Base-by-base conservation (phyloP, 345 rosid genomes). In the Salix udensis region DNA sequence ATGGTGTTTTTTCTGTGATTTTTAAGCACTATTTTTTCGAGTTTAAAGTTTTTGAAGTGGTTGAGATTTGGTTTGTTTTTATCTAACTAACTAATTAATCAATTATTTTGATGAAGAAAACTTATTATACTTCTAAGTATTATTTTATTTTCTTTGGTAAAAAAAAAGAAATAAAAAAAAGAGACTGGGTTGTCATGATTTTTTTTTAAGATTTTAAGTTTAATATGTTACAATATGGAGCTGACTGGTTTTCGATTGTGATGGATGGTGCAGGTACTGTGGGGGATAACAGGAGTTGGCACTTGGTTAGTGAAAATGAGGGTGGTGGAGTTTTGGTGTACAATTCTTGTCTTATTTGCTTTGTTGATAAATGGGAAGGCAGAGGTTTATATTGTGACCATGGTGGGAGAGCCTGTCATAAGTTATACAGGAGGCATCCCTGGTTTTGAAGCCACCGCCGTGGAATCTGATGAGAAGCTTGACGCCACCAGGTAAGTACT, bases 381-480 rank as follows among this genome's bases (percentile, higher is more conserved):
- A 18, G 97, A 96, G 80, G 82, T 92, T 82, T 96, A 92, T 83
- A 87, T 96, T 21, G 97, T 90, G 70, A 91, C 89, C 6, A 76
- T 96, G 78, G 97, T 92, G 70, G 99, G 94, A 78, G 99, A 96
- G 81, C 98, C 99, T 67, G 85, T 92, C 64, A 81, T 92, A 74
- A 92, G 95, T 85, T 96, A 96, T 40, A 81, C 48, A 79, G 99
- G 99, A 72, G 97, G 97, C 40, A 86, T 88, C 46, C 89, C 91
- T 74, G 99, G 98, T 71, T 91, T 91, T 78, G 94, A 87, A 87
- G 95, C 99, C 68, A 94, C 97, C 30, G 97, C 95, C 11, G 88
- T 92, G 13, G 94, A 94, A 73, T 87, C 97, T 26, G 96, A 90
- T 82, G 98, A 92, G 86, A 90, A 82, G 87, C 88, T 94, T 75